These are phyloP conservation scores for Trypanosoma rangeli DNA, from an alignment of 208 protist genomes.

Conservation along the genomic window DNA sequence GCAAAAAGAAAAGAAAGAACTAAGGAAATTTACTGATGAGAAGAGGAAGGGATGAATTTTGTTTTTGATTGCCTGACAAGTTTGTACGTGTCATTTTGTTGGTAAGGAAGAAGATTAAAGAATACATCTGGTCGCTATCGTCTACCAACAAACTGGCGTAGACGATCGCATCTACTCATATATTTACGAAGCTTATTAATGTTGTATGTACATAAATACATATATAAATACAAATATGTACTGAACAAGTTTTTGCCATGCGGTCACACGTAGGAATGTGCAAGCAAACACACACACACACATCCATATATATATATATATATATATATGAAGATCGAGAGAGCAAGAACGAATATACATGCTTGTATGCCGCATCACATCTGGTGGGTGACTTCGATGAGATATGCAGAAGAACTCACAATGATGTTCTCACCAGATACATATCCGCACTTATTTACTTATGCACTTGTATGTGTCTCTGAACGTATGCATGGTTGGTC, in stretches of 20 bases:
- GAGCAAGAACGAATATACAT: not conserved
- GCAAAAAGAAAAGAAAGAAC: not conserved
- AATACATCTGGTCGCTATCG: not conserved
- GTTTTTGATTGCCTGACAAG: no score
- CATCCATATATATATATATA: slow-evolving; percentile 7
- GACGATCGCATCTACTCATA: no score
- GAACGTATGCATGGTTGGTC: no score
- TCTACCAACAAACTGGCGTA: no score
- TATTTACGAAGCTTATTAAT: slow-evolving; percentile 18
- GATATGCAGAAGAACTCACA: no score
- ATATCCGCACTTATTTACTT: no score
- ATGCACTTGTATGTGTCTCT: no score
- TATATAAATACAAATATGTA: slow-evolving; percentile 10
- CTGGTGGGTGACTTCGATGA: no score
- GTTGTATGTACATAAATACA: not conserved
- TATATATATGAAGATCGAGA: not conserved
- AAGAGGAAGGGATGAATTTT: not conserved
- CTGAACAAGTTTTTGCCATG: no score
- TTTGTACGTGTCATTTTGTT: no score
- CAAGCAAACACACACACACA: slow-evolving; percentile 6
- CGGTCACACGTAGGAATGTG: not conserved
- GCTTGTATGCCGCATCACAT: no score
- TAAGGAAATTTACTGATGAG: not conserved
- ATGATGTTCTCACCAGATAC: no score
- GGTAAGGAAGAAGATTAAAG: not conserved